A percentile compares a stretch with the other conserved stretches of the same genome.
Evolutionary conservation across 192 early-diverging fungal genomes (phyloP).

Genomic region (Coemansia asiatica): DNA sequence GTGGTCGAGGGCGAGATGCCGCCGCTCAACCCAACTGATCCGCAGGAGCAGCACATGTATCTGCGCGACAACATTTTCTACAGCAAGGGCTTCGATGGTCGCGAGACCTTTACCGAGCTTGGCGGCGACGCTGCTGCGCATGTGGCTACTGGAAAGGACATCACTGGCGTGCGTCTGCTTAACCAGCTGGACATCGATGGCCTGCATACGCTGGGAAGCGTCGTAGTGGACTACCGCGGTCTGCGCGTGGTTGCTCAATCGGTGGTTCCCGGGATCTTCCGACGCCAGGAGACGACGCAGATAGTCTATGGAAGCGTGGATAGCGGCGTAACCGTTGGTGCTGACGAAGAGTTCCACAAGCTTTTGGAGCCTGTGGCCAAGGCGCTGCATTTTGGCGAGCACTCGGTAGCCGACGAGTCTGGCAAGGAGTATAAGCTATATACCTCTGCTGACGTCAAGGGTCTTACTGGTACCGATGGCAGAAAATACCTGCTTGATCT

Average conservation of each 20-base stretch:
- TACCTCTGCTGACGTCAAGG: constrained; percentile 90
- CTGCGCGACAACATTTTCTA: constrained; percentile 97
- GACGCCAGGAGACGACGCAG: constrained; percentile 69
- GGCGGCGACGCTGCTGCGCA: constrained; percentile 90
- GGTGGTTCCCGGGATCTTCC: constrained; percentile 86
- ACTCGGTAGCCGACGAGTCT: constrained; percentile 70
- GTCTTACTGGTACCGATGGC: constrained; percentile 86
- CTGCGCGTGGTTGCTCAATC: constrained; percentile 89
- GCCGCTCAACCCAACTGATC: constrained; percentile 75
- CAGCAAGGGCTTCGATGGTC: constrained; percentile 83
- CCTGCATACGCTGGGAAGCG: constrained; percentile 86
- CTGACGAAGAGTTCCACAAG: constrained; percentile 74
- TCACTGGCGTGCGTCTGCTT: constrained; percentile 82
- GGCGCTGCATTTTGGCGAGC: constrained; percentile 76
- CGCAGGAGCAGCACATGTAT: constrained; percentile 79
- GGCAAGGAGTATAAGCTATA: constrained; percentile 65
- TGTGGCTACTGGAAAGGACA: constrained; percentile 91
- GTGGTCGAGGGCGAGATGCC: constrained; percentile 78
- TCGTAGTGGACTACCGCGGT: constrained; percentile 91
- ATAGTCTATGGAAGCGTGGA: constrained; percentile 94
- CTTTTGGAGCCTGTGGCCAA: constrained; percentile 70
- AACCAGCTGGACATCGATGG: constrained; percentile 74
- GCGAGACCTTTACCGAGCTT: constrained; percentile 76
- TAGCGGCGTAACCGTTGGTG: constrained; percentile 70
- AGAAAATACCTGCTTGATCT: constrained; percentile 92